These are phyloP conservation scores for Malus orientalis DNA, from an alignment of 306 rosid species.

Conservation along the genomic window DNA sequence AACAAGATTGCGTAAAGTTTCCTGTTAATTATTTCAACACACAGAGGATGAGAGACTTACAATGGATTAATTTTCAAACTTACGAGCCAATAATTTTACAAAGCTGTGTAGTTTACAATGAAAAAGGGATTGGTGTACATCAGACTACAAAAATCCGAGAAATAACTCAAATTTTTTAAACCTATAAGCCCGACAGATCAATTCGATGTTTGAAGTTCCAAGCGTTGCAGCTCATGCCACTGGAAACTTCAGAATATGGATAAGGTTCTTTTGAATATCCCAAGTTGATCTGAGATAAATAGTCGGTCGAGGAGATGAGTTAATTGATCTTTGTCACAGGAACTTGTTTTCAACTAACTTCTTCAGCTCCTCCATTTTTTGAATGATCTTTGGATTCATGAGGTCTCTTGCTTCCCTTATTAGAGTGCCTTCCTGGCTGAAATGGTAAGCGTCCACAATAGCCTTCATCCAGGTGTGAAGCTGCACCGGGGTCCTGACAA, in stretches of 20 bases:
- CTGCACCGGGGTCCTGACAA: constrained; percentile 70
- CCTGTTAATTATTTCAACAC: neutral
- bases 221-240: neutral
- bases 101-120: neutral
- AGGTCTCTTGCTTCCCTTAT: constrained; percentile 85
- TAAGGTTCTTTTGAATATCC: neutral
- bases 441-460: constrained; percentile 71
- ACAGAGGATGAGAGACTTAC: neutral
- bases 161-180: neutral
- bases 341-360: constrained; percentile 57
- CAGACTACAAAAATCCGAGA: neutral
- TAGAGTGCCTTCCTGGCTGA: constrained; percentile 72
- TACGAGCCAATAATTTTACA: neutral
- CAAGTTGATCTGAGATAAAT: neutral
- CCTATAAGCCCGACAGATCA: neutral
- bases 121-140: neutral
- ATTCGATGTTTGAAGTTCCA: neutral
- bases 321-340: constrained; percentile 30
- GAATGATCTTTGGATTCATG: constrained; percentile 70
- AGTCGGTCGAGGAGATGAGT: neutral
- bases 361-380: constrained; percentile 63
- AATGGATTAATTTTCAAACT: neutral
- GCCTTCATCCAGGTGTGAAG: constrained; percentile 65
- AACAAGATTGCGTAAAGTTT: neutral
- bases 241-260: neutral